These are phyloP conservation scores for Thymus quinquecostatus DNA, from an alignment of 257 asterid genomes.

Conservation along the genomic window DNA sequence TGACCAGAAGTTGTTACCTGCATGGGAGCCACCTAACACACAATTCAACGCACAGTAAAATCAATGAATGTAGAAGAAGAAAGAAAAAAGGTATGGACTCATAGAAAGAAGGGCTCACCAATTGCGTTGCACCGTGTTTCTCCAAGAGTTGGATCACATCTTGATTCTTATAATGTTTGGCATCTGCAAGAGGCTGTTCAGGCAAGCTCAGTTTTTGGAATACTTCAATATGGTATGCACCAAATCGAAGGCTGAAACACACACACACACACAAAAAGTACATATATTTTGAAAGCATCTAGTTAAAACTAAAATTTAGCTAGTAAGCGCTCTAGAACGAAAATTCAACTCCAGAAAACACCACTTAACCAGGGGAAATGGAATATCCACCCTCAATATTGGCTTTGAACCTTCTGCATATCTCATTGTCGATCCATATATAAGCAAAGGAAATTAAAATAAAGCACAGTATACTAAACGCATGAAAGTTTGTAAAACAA, in stretches of 20 bases:
- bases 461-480: neutral
- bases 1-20: conserved; percentile 67
- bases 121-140: conserved; percentile 72
- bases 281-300: conserved; percentile 4
- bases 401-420: neutral
- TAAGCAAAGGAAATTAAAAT: neutral
- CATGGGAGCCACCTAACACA: conserved; percentile 81
- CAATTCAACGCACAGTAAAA: conserved; percentile 20
- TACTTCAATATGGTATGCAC: neutral
- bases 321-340: neutral
- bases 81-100: neutral
- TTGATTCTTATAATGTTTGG: conserved; percentile 78
- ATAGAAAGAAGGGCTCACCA: conserved; percentile 46
- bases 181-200: conserved; percentile 91
- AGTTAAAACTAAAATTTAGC: neutral
- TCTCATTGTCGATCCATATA: neutral
- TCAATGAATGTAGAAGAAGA: conserved; percentile 12
- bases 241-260: conserved; percentile 6
- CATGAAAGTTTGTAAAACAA: neutral
- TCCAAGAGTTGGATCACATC: conserved; percentile 79
- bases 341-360: neutral
- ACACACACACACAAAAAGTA: neutral
- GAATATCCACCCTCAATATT: neutral
- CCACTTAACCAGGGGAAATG: neutral
- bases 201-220: conserved; percentile 29